Base-by-base conservation (phyloP, 1,284 basidiomycete genomes). In the Ceratobasidium sp. region DNA sequence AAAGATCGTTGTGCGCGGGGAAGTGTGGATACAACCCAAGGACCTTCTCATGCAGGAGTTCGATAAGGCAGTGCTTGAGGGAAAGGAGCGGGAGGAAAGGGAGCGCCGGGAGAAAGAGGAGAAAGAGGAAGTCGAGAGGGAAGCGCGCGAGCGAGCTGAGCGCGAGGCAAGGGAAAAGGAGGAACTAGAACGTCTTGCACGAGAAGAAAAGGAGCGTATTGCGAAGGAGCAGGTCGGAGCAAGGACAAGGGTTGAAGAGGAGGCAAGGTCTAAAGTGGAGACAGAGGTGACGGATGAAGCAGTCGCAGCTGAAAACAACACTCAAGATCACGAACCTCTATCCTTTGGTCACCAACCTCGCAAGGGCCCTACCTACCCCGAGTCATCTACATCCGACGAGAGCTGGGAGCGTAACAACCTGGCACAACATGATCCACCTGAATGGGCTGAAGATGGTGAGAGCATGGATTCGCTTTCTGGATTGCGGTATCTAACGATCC, bases 271-370 rank as follows among this genome's bases (percentile, higher is more conserved):
- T 67, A 83, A 86, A 82, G 85, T 82, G 78, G 86, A 83, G 82
- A 84, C 79, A 83, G 87, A 84, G 66, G 86, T 84, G 68, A 86
- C 89, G 79, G 86, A n/a, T 91, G 75, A 90, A 82, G 88, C 84
- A 13, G 44, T 13, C 44, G 44, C 44, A 6, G 44, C 44, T 13
- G 20, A 17, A 10, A 20, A 46, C 5, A 46, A 5, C 13, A 13
- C 44, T 13, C 44, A 46, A 13, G 7, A 5, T 46, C 13, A 5
- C 44, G 13, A 5, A 6, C 13, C 44, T 46, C 13, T 13, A 13
- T 46, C 13, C 44, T n/a, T n/a, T n/a, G 44, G 13, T 6, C 5
- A 46, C 7, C 44, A 46, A 13, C 44, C 44, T 13, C 44, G 13
- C 5, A 46, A 6, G 44, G 44, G 13, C 44, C 13, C 44, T 13